Conservation (phyloP, 2,329 filamentous ascomycete species). For the Trichophyton verrucosum region DNA sequence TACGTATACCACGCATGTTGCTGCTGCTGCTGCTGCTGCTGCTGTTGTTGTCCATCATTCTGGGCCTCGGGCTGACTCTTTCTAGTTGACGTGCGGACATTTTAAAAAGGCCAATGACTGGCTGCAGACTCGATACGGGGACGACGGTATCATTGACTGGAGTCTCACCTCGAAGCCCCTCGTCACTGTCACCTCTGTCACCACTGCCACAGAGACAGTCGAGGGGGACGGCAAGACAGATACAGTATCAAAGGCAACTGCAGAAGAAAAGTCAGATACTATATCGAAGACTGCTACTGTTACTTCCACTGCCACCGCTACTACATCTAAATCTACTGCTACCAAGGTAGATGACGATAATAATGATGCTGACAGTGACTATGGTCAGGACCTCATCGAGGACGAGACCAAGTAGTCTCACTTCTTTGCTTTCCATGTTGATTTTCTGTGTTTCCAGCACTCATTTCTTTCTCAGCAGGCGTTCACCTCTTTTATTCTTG, state of each 20-base stretch:
- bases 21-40: too few relatives aligned
- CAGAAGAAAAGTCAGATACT: not conserved
- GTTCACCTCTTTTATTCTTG: not conserved
- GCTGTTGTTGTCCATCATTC: not conserved
- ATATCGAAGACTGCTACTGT: too few relatives aligned
- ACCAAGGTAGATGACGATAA: not conserved
- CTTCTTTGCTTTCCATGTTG: not conserved
- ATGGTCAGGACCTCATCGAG: not conserved
- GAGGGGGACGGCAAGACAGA: not conserved
- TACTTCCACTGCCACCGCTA: not conserved
- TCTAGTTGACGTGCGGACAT: conserved; percentile 34
- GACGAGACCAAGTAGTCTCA: not conserved
- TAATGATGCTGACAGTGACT: not conserved
- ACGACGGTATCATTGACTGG: conserved; percentile 78
- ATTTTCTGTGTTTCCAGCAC: not conserved
- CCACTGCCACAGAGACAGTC: not conserved
- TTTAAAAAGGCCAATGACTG: conserved; percentile 47
- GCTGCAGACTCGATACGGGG: conserved; percentile 65
- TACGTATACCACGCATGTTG: conserved; percentile 29
- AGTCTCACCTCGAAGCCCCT: conserved; percentile 33
- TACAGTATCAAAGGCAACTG: not conserved
- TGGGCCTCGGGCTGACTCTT: not conserved
- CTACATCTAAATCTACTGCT: not conserved
- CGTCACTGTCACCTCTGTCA: not conserved
- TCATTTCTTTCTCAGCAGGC: not conserved